A percentile compares a stretch with the other conserved stretches of the same genome.
Evolutionary conservation across 2,329 filamentous ascomycete species (phyloP).

Genomic region (Phaeosphaeriaceae sp.): DNA sequence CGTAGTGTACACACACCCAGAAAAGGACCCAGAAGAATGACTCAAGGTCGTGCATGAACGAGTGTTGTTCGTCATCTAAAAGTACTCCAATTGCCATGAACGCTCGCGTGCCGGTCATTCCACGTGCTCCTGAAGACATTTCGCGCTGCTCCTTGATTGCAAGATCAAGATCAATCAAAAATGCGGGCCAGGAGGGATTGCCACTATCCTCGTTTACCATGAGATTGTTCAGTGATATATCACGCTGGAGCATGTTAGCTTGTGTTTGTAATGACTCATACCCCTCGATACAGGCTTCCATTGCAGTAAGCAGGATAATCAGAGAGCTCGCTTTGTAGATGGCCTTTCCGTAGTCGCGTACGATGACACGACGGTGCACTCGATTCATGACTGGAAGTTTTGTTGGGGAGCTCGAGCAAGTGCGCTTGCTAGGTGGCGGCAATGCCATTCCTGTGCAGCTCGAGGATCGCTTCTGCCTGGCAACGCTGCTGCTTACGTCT

Average conservation of each 20-base stretch:
- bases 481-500: slow-evolving; percentile 9
- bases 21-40: too few species aligned
- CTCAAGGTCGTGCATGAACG: too few species aligned
- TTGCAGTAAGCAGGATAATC: slow-evolving; percentile 42
- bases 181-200: slow-evolving; percentile 48
- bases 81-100: too few species aligned
- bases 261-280: too few species aligned
- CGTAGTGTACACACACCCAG: too few species aligned
- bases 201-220: slow-evolving; percentile 55
- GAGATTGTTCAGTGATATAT: slow-evolving; percentile 54
- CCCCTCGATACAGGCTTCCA: slow-evolving; percentile 48
- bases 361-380: slow-evolving; percentile 50
- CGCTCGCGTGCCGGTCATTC: too few species aligned
- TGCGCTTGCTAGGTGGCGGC: too few species aligned
- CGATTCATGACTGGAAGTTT: slow-evolving; percentile 37
- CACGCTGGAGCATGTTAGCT: too few species aligned
- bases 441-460: too few species aligned
- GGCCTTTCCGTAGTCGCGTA: slow-evolving; percentile 50
- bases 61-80: too few species aligned
- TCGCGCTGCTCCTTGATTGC: slow-evolving; percentile 45
- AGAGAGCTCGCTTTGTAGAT: slow-evolving; percentile 52
- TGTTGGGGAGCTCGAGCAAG: slow-evolving; percentile 16
- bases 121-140: too few species aligned
- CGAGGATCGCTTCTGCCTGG: too few species aligned
- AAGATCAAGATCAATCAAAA: slow-evolving; percentile 53